Percentiles rank a stretch among this genome's conserved stretches.
These are phyloP conservation scores for Rosa persica DNA, from an alignment of 306 rosid species.

Conservation along the genomic window DNA sequence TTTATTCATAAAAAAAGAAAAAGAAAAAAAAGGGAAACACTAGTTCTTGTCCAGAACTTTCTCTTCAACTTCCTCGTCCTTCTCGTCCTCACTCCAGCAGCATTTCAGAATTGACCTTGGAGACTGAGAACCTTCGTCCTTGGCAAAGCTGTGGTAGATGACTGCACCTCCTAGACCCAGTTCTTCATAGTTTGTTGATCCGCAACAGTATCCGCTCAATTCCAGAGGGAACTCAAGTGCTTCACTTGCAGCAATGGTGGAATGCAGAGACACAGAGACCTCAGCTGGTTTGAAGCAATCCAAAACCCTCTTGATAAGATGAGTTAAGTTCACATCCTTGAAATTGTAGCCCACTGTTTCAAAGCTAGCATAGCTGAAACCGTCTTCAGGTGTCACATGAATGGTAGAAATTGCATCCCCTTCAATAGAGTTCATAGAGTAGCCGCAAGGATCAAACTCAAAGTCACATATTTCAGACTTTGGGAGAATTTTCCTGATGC, in stretches of 20 bases:
- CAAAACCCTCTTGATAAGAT: constrained; percentile 66
- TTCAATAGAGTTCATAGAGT: constrained; percentile 90
- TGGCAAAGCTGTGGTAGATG: constrained; percentile 46
- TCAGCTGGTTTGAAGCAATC: constrained; percentile 76
- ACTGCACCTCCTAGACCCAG: constrained; percentile 64
- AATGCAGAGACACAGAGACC: constrained; percentile 79
- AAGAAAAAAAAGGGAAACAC: not conserved
- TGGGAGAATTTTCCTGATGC: constrained; percentile 77
- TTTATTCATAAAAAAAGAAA: not conserved
- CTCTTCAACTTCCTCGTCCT: constrained; percentile 56
- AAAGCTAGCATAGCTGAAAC: constrained; percentile 94
- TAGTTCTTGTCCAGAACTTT: constrained; percentile 18
- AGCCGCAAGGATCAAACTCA: constrained; percentile 95
- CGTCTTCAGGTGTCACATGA: constrained; percentile 96
- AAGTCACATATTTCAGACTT: constrained; percentile 80
- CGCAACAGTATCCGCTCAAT: constrained; percentile 51
- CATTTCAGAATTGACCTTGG: constrained; percentile 77
- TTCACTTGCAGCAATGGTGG: constrained; percentile 29
- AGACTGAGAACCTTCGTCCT: constrained; percentile 43
- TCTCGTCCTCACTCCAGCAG: constrained; percentile 91
- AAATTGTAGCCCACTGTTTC: constrained; percentile 80
- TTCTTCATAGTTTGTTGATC: constrained; percentile 44
- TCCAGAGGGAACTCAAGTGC: constrained; percentile 41
- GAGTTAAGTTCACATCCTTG: constrained; percentile 36
- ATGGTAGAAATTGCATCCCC: constrained; percentile 80